These are phyloP conservation scores for Punica granatum DNA, from an alignment of 345 rosid species.

Conservation along the genomic window DNA sequence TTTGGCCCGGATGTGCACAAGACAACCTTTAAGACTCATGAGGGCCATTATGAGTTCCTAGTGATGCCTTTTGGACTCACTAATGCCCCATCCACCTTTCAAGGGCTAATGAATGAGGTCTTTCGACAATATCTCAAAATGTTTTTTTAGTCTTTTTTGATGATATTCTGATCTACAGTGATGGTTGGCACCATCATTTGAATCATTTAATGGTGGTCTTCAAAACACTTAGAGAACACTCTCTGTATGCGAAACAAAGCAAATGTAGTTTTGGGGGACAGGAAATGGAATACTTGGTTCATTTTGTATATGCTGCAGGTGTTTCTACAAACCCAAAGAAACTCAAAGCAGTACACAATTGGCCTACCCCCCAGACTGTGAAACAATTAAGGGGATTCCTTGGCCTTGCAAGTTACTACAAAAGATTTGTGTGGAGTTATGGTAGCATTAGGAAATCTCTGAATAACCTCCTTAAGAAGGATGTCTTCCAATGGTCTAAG, in stretches of 20 bases:
- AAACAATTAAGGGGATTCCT: background rate
- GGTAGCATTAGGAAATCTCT: background rate
- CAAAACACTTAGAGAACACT: background rate
- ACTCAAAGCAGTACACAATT: background rate
- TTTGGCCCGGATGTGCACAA: background rate
- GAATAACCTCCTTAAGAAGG: background rate
- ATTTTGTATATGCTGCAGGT: background rate
- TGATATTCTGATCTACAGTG: background rate
- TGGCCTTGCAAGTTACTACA: background rate
- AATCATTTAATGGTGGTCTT: background rate
- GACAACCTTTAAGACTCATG: too few species aligned
- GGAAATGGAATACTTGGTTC: background rate
- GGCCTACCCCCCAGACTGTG: background rate
- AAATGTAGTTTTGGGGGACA: background rate
- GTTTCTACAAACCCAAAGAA: background rate
- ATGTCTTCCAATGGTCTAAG: background rate
- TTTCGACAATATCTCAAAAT: background rate
- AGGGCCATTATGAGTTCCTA: too few species aligned
- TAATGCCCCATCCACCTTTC: background rate
- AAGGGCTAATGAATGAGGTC: background rate
- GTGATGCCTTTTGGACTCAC: too few species aligned
- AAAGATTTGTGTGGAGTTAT: background rate
- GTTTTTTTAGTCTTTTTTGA: background rate
- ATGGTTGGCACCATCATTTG: background rate
- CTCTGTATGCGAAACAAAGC: background rate